A percentile compares a stretch with the other conserved stretches of the same genome.
Evolutionary conservation across 768 basidiomycete genomes (phyloP).

Genomic region (Lactifluus volemus): DNA sequence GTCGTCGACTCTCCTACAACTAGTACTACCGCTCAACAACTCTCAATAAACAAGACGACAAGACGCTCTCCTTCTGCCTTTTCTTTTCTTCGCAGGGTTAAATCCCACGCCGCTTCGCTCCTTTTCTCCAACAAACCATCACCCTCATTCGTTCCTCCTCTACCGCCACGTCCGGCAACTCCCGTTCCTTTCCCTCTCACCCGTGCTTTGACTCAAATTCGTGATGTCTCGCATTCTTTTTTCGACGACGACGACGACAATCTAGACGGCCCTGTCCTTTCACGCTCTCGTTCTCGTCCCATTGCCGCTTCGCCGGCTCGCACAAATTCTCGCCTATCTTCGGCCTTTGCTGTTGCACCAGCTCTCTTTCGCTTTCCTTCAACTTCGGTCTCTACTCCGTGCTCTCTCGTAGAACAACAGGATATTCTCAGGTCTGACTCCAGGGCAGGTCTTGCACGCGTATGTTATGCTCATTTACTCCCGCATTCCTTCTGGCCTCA

Average conservation of each 20-base stretch:
- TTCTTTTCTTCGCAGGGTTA: conserved; percentile 11
- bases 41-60: neutral
- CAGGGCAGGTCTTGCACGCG: neutral
- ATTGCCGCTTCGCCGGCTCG: neutral
- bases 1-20: neutral
- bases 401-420: neutral
- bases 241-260: conserved; percentile 4
- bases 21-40: neutral
- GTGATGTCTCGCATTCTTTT: neutral
- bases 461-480: neutral
- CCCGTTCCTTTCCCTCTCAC: neutral
- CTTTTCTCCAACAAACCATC: neutral
- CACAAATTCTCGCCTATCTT: conserved; percentile 1
- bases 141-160: neutral
- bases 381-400: neutral
- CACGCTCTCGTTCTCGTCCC: neutral
- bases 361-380: neutral
- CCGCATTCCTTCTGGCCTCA: neutral
- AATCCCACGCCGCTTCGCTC: conserved; percentile 4
- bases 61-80: neutral
- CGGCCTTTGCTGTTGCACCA: conserved; percentile 1
- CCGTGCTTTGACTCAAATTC: neutral
- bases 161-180: neutral
- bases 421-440: neutral
- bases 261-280: too few species aligned